Percentiles rank a stretch among this genome's conserved stretches.
These are phyloP conservation scores for Aspergillus funiculosus DNA, from an alignment of 495 filamentous ascomycete genomes.

Conservation along the genomic window DNA sequence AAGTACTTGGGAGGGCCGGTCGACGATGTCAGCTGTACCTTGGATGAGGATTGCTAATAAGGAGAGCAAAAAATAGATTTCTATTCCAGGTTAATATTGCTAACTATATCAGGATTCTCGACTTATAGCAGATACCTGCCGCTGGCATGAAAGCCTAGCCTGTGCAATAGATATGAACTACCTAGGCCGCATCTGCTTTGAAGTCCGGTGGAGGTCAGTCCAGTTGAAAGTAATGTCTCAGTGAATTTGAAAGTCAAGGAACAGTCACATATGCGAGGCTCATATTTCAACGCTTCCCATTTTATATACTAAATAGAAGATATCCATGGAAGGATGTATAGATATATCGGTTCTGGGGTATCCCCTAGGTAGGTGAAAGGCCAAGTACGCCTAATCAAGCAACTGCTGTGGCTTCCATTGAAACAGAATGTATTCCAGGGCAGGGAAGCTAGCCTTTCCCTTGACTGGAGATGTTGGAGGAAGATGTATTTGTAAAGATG, in stretches of 20 bases:
- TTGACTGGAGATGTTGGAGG: not conserved
- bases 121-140: no score
- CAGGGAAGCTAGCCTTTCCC: constrained; percentile 1
- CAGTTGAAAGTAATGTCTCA: constrained; percentile 70
- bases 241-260: constrained; percentile 25
- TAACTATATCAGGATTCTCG: no score
- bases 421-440: constrained; percentile 2
- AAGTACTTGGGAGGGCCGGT: no score
- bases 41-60: no score
- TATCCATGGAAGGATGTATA: no score
- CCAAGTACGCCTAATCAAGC: not conserved
- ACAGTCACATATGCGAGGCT: constrained; percentile 10
- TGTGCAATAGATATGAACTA: no score
- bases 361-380: constrained; percentile 8
- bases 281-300: not conserved
- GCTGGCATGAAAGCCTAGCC: no score
- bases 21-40: no score
- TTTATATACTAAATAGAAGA: no score
- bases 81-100: no score
- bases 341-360: no score
- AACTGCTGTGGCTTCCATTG: not conserved
- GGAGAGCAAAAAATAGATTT: no score
- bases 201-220: constrained; percentile 58
- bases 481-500: not conserved
- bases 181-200: constrained; percentile 54